Evolutionary conservation across 768 basidiomycete species (phyloP), one percentile per base, ranked within the genome.

Genomic region (Cytidiella melzeri): DNA sequence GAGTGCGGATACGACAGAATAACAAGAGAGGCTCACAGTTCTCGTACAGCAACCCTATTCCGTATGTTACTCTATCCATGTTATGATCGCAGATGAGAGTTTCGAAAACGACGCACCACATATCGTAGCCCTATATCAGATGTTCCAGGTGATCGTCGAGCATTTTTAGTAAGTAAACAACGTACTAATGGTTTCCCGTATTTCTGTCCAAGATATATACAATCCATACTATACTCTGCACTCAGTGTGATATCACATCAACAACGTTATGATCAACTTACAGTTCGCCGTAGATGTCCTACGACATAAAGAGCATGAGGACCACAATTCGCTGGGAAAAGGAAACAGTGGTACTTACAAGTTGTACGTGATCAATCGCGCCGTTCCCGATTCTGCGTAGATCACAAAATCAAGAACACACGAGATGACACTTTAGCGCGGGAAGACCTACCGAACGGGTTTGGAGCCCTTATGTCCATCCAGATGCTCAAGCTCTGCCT

Each of bases 241-340:
- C 19, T 3, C 11, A 25, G n/a, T 37, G 1, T 38, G 3, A 40
- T 18, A 12, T 21, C 11, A 3, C 18, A 1, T 4, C 1, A 19
- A 1, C 19, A 4, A 27, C 15, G 13, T 3, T 2, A n/a, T 10
- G 18, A n/a, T 15, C n/a, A 45, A 45, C 40, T 19, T 64, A 89
- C 89, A 93, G 66, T 69, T 96, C 94, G 26, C 95, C 95, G 56
- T 97, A 98, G 48, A 99, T 97, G 64, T 99, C 95, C 91, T 92
- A 54, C 1, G 26, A 19, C n/a, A 27, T 26, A 18, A 10, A 42
- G n/a, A 37, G 26, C 26, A 49, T 9, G 41, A 18, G 2, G 43
- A 59, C 47, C 51, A 25, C 15, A 39, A 44, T n/a, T 44, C 24
- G 34, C 55, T 18, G 24, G 9, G 13, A 5, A 38, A 3, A 20